Evolutionary conservation across 495 filamentous ascomycete genomes (phyloP).

Genomic region (Neurospora sp.): DNA sequence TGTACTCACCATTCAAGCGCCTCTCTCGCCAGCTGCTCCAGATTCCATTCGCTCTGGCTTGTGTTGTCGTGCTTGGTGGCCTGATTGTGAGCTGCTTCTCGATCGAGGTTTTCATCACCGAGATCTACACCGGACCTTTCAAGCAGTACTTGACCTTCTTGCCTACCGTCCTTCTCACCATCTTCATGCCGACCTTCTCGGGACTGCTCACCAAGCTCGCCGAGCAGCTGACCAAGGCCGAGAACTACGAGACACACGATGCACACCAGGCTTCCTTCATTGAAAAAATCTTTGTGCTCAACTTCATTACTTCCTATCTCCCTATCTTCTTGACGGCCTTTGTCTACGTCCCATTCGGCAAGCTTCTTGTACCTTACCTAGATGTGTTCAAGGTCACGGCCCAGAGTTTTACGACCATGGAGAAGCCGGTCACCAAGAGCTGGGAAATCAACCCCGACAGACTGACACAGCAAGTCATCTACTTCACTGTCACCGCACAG

Average conservation of each 20-base stretch:
- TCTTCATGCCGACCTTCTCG: constrained; percentile 67
- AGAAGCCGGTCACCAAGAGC: constrained; percentile 55
- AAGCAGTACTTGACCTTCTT: constrained; percentile 78
- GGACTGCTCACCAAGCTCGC: constrained; percentile 68
- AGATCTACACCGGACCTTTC: constrained; percentile 86
- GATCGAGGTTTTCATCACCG: constrained; percentile 92
- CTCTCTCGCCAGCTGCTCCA: constrained; percentile 72
- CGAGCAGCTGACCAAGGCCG: constrained; percentile 67
- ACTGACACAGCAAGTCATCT: constrained; percentile 86
- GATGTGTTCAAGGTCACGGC: constrained; percentile 76
- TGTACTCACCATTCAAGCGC: constrained; percentile 71
- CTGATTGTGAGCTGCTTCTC: constrained; percentile 82
- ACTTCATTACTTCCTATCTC: constrained; percentile 95
- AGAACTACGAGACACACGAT: constrained; percentile 85
- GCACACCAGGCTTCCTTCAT: constrained; percentile 71
- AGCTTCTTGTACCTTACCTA: constrained; percentile 76
- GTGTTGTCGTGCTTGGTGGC: constrained; percentile 57
- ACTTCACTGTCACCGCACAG: constrained; percentile 94
- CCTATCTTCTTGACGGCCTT: constrained; percentile 90
- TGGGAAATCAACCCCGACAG: constrained; percentile 81
- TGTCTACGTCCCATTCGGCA: constrained; percentile 91
- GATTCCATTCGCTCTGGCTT: constrained; percentile 75
- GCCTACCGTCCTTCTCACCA: constrained; percentile 78
- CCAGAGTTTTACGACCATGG: constrained; percentile 60
- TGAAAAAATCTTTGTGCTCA: constrained; percentile 86